Base-by-base conservation (phyloP, 1,139 yeast species). In the Hyphopichia buzzinii region DNA sequence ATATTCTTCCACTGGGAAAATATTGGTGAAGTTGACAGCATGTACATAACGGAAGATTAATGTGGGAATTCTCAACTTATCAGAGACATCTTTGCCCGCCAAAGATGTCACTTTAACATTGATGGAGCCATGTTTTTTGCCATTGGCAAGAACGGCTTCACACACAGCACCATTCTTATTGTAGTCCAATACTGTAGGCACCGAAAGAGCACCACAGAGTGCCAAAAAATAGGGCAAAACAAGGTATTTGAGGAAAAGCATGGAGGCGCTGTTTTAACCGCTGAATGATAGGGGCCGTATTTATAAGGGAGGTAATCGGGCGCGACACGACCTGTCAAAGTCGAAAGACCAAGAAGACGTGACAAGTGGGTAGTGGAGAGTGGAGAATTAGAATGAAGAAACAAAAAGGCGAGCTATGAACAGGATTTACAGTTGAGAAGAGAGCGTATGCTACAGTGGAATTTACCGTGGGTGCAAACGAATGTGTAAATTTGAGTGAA, bases 11-110 rank as follows among this genome's bases (percentile, higher is more conserved):
- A 54, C 34, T 3, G 46, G 30, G 2, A 64, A 64, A 3, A 63
- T 11, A 8, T 49, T 42, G 4, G 54, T 40, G 36, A 58, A 51
- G 32, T 58, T 48, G 25, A 41, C 39, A 30, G 63, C 43, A 27
- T 61, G 62, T 2, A 46, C 37, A 37, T 60, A 54, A 34, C 49
- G 56, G 38, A 62, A 54, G 12, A 63, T 50, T 27, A 57, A 44
- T 1, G 47, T 43, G n/a, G 64, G 67, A 30, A 52, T 40, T 37
- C 46, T 47, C 15, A 41, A 32, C 10, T 34, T 34, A 8, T 38
- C 16, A 12, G 30, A 7, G 3, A 15, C n/a, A 15, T 21, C 19
- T 26, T 21, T 17, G 13, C 35, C 33, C 10, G 16, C 24, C 15
- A 24, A 16, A 19, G 17, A 13, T 12, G 31, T 8, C 19, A 14